Evolutionary conservation across 208 protist genomes (phyloP).

Genomic region (Leishmania mexicana): DNA sequence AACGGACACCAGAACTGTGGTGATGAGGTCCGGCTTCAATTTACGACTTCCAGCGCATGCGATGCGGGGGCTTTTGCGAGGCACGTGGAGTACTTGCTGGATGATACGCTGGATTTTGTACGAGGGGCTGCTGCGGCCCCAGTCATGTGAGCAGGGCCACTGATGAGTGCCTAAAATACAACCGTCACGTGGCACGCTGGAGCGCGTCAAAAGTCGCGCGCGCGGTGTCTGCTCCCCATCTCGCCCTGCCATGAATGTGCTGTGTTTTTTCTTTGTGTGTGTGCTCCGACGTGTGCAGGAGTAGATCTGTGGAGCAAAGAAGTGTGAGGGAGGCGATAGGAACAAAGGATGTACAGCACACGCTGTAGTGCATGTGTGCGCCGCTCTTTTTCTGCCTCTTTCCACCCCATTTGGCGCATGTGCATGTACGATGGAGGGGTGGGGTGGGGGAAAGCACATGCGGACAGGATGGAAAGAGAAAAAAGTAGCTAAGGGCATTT

Average conservation of each 20-base stretch:
- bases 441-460: neutral
- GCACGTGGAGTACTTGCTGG: slow-evolving; percentile 16
- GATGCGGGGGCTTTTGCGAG: neutral
- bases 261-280: neutral
- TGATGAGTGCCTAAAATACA: neutral
- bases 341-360: neutral
- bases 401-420: neutral
- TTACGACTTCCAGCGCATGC: neutral
- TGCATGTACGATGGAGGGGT: neutral
- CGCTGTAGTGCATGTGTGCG: neutral
- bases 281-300: neutral
- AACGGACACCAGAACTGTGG: neutral
- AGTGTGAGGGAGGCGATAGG: neutral
- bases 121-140: slow-evolving; percentile 16
- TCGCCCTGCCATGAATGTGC: neutral
- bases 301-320: neutral
- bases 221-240: neutral
- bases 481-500: neutral
- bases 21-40: neutral
- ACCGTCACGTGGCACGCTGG: neutral
- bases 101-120: slow-evolving; percentile 31
- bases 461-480: neutral
- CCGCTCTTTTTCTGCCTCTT: neutral
- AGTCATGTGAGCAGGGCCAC: neutral
- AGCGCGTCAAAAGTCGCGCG: neutral